Conservation (phyloP, 306 rosid species). For the Ormosia semicastrata region DNA sequence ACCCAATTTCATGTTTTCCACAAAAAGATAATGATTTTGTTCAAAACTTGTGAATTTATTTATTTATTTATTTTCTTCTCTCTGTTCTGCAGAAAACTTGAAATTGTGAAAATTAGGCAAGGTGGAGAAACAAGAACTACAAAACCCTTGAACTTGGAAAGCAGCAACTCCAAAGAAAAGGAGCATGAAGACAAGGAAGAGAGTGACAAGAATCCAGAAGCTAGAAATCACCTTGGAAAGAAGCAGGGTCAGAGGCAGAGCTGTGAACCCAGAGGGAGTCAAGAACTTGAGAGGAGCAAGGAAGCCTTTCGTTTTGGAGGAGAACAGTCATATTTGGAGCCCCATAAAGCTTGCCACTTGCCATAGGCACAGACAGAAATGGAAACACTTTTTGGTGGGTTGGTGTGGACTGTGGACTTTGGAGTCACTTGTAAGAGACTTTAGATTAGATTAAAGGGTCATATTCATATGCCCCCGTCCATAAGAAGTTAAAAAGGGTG, state of each 20-base stretch:
- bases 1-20: not conserved
- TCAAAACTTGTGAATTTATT: not conserved
- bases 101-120: not conserved
- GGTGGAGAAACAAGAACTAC: not conserved
- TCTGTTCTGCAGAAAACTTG: not conserved
- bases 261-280: constrained; percentile 65
- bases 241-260: constrained; percentile 50
- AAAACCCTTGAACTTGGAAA: not conserved
- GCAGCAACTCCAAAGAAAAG: not conserved
- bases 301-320: constrained; percentile 51
- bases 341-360: constrained; percentile 48
- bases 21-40: not conserved
- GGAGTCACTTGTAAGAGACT: not conserved
- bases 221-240: constrained; percentile 56
- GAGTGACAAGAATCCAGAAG: not conserved
- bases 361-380: constrained; percentile 34
- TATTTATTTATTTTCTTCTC: too few species aligned
- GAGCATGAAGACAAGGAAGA: not conserved
- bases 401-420: not conserved
- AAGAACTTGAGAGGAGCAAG: constrained; percentile 56
- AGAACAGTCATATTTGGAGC: constrained; percentile 49
- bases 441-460: constrained; percentile 22
- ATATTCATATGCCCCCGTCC: not conserved
- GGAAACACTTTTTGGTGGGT: not conserved
- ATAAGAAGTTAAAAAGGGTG: constrained; percentile 1